Evolutionary conservation across 2,329 filamentous ascomycete species (phyloP), one percentile per base, ranked within the genome.

Genomic region (Bisporella sp.): DNA sequence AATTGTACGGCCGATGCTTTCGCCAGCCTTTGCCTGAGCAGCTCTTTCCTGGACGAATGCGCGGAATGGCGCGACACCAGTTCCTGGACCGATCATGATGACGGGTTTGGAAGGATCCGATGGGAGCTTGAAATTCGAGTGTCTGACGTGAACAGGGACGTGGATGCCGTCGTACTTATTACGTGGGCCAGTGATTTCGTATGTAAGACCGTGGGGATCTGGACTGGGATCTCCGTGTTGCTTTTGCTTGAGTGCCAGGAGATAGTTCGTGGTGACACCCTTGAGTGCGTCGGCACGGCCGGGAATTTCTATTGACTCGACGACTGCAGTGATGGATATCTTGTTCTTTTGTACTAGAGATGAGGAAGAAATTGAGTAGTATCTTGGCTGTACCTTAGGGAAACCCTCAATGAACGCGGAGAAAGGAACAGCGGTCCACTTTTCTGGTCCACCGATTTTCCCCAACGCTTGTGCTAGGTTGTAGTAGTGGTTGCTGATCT

Each of bases 281-380:
- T 91, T 91, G 71, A 99, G 87, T 6, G 77, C 71, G 46, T 95
- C 85, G 32, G 80, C 75, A 45, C 89, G 84, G 58, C 87, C 87
- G 21, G 89, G 84, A 57, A 95, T 79, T 52, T 81, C 72, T 60
- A 90, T 79, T 9, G 85, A 89, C 68, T 97, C 93, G 52, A 99
- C 92, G 40, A 97, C 86, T 51, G 92, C 92, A 12, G 93, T 99
- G 63, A 99, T 87, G 54, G 93, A 89, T 59, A 99, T 90, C 73
- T 90, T 92, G 71, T 95, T 85, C 67, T 93, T 91, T 67, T 99
- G 91, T 12, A 95, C 91, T 6, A 90, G 69, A 5, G 93, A 96
- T 1, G 93, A 97, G 1, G 95, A 99, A 2, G 93, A 99, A 69
- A 99, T 99, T 46, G 95, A 99, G 75, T 99, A 99, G 77, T 97